Evolutionary conservation across 805 yeast species (phyloP), one percentile per base, ranked within the genome.

Genomic region (Candida silvicultrix): DNA sequence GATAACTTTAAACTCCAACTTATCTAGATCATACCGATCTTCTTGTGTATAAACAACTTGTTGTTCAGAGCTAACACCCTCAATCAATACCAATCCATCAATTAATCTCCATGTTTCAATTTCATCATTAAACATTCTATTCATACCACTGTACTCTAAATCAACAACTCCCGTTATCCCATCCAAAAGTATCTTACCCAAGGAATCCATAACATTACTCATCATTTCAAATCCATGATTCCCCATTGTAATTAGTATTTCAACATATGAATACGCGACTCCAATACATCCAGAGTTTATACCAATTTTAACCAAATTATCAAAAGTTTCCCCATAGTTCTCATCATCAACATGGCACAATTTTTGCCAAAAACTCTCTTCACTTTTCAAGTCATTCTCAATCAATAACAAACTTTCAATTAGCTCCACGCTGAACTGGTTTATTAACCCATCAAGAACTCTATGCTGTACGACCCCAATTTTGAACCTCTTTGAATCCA

Each of bases 361-460:
- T n/a, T n/a, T n/a, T n/a, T n/a, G n/a, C 31, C 31, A 28, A 28
- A 28, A 28, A 10, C 15, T 10, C 12, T 28, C 31, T 10, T 8
- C 14, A 4, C 4, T 4, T 4, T 28, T 28, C 12, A 28, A 28
- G 12, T 35, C 22, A 19, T 10, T 8, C 4, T 35, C 38, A 19
- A 46, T 52, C 28, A 48, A 43, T 23, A 65, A 55, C 16, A 79
- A 59, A 0, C 68, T 64, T 52, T 83, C 89, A 19, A 83, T 52
- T 3, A 80, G 63, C 55, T 84, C 89, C 60, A 78, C 68, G 2
- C 78, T 64, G 56, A 73, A 77, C 0, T 74, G 59, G 6, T 81
- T 62, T 0, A 71, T 67, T 48, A 81, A 68, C 25, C 74, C 73
- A 45, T 81, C 80, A 2, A 83, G 57, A 3, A 77, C 58, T 47